phyloP scores from a whole-genome alignment of 2,329 filamentous ascomycete genomes.

The Botrytis squamosa region DNA sequence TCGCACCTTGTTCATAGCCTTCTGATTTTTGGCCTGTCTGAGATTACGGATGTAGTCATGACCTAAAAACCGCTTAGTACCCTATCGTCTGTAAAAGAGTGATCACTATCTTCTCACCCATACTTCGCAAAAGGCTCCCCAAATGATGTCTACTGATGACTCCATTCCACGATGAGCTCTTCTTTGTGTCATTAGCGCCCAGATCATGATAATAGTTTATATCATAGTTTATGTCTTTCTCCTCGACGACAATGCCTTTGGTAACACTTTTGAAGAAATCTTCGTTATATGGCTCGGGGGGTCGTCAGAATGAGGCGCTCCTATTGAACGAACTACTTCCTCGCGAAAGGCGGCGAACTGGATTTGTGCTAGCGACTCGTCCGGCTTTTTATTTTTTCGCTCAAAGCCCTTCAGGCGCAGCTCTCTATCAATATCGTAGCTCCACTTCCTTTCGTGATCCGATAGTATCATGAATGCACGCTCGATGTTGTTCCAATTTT shows the following conservation, averaged over 20 bases:
- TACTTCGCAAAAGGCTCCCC: not conserved
- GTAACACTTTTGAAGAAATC: not conserved
- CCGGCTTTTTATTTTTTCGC: not conserved
- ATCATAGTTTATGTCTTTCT: conserved; percentile 2
- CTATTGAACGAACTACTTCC: not conserved
- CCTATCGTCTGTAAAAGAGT: not conserved
- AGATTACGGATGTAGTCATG: not conserved
- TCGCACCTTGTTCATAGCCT: not conserved
- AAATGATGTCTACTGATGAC: not conserved
- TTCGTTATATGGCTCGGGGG: not conserved
- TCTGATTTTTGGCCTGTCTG: not conserved
- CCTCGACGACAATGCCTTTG: not conserved
- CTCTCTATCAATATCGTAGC: not conserved
- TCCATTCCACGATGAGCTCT: not conserved
- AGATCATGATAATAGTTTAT: not conserved
- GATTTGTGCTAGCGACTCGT: not conserved
- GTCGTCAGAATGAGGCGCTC: not conserved
- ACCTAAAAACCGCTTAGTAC: not conserved
- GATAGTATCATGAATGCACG: not conserved
- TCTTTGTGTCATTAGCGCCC: not conserved
- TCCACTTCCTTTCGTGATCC: not conserved
- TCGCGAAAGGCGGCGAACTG: not conserved
- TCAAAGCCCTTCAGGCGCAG: not conserved
- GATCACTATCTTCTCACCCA: not conserved
- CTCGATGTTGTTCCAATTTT: not conserved